A percentile compares a stretch with the other conserved stretches of the same genome.
Conservation (phyloP, 139 green algal genomes). For the Zygnema cylindricum region DNA sequence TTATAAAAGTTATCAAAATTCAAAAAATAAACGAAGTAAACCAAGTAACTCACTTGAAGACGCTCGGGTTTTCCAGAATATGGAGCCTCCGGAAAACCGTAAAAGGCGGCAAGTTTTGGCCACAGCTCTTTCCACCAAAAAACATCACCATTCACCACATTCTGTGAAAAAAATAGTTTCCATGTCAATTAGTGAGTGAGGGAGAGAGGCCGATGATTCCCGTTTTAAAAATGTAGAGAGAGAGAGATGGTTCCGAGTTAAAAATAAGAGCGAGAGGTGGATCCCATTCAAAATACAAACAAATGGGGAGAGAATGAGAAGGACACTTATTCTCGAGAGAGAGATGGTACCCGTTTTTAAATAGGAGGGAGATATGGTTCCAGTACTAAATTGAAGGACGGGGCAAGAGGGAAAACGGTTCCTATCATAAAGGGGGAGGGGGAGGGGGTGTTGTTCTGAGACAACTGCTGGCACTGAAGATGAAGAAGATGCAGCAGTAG, state of each 20-base stretch:
- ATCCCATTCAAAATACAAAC: too few relatives aligned
- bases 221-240: too few relatives aligned
- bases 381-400: too few relatives aligned
- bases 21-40: neutral
- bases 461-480: too few relatives aligned
- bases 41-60: slow-evolving; percentile 42
- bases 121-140: slow-evolving; percentile 45
- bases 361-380: neutral
- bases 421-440: too few relatives aligned
- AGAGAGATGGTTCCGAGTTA: too few relatives aligned
- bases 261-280: too few relatives aligned
- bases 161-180: slow-evolving; percentile 18
- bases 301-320: neutral
- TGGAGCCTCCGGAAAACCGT: neutral
- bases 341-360: neutral
- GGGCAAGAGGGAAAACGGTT: neutral
- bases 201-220: too few relatives aligned
- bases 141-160: slow-evolving; percentile 45
- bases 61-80: slow-evolving; percentile 5
- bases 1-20: too few relatives aligned
- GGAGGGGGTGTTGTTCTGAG: too few relatives aligned
- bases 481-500: too few relatives aligned
- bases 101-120: slow-evolving; percentile 27
- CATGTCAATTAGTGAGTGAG: too few relatives aligned
- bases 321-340: neutral